Evolutionary conservation across 805 yeast genomes (phyloP).

Genomic region (Vanderwaltozyma tropicalis): DNA sequence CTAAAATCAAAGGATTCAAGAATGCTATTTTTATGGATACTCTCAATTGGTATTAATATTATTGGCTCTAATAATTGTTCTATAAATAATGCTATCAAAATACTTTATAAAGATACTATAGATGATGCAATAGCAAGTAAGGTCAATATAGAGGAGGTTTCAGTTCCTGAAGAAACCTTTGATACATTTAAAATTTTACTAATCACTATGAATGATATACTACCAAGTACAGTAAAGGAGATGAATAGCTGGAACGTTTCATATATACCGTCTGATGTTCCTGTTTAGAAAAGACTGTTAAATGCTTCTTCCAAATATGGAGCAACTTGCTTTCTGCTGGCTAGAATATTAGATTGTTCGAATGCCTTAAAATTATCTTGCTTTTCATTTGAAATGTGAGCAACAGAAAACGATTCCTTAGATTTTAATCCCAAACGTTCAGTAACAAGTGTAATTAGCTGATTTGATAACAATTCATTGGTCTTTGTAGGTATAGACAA

Average conservation of each 20-base stretch:
- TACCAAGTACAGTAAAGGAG: constrained; percentile 8
- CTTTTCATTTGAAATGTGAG: background rate
- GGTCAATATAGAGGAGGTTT: constrained; percentile 16
- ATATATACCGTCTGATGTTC: background rate
- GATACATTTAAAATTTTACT: constrained; percentile 8
- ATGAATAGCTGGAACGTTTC: constrained; percentile 17
- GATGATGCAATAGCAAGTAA: background rate
- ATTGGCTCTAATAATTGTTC: constrained; percentile 5
- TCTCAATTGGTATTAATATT: constrained; percentile 17
- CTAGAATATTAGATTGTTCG: constrained; percentile 44
- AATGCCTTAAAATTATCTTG: constrained; percentile 11
- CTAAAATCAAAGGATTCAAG: constrained; percentile 7
- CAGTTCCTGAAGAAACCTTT: constrained; percentile 9
- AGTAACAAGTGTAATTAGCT: constrained; percentile 9
- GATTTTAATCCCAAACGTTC: constrained; percentile 8
- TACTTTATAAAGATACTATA: constrained; percentile 9
- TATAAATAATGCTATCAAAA: constrained; percentile 15
- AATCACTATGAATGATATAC: constrained; percentile 3
- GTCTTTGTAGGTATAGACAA: constrained; percentile 19
- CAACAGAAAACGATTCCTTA: background rate
- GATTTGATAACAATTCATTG: constrained; percentile 7
- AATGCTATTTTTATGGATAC: constrained; percentile 19
- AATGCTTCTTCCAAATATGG: constrained; percentile 37
- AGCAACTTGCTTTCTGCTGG: constrained; percentile 81
- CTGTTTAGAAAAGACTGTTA: background rate